A percentile compares a stretch with the other conserved stretches of the same genome.
These are phyloP conservation scores for Pistacia atlantica DNA, from an alignment of 345 rosid genomes.

Conservation along the genomic window DNA sequence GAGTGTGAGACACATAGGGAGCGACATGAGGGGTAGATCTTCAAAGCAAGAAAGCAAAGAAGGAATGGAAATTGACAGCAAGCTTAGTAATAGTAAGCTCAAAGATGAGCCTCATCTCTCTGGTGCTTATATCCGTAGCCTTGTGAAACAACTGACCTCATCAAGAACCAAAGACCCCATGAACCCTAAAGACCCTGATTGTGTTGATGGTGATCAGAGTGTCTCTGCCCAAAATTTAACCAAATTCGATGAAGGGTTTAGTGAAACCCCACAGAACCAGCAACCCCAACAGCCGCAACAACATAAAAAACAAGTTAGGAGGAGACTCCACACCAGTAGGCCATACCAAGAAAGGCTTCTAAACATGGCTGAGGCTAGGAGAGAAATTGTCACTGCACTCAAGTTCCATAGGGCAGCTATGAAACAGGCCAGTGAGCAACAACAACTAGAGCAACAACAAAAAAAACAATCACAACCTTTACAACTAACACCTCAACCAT, in stretches of 20 bases:
- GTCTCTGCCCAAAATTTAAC: constrained; percentile 34
- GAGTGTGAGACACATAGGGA: constrained; percentile 20
- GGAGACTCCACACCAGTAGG: constrained; percentile 90
- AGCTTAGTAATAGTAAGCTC: constrained; percentile 32
- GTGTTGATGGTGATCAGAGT: constrained; percentile 25
- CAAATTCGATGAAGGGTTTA: constrained; percentile 28
- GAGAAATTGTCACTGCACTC: constrained; percentile 93
- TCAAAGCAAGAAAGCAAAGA: constrained; percentile 36
- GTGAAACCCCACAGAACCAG: constrained; percentile 34
- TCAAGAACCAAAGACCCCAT: constrained; percentile 55
- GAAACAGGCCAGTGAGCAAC: constrained; percentile 73
- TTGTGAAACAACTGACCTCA: constrained; percentile 73
- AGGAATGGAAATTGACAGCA: constrained; percentile 40
- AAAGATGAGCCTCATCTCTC: constrained; percentile 57
- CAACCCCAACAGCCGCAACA: constrained; percentile 52
- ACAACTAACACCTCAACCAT: constrained; percentile 31
- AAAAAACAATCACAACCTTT: constrained; percentile 19
- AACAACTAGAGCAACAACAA: constrained; percentile 33
- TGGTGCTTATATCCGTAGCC: constrained; percentile 72
- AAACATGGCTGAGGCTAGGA: constrained; percentile 98
- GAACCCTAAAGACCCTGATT: constrained; percentile 38
- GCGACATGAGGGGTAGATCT: constrained; percentile 52
- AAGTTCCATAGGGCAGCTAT: constrained; percentile 92
- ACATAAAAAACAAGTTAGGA: constrained; percentile 90
- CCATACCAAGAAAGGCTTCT: constrained; percentile 97